Conservation (phyloP, 164 flowering plant genomes). For the Stephania yunnanensis region DNA sequence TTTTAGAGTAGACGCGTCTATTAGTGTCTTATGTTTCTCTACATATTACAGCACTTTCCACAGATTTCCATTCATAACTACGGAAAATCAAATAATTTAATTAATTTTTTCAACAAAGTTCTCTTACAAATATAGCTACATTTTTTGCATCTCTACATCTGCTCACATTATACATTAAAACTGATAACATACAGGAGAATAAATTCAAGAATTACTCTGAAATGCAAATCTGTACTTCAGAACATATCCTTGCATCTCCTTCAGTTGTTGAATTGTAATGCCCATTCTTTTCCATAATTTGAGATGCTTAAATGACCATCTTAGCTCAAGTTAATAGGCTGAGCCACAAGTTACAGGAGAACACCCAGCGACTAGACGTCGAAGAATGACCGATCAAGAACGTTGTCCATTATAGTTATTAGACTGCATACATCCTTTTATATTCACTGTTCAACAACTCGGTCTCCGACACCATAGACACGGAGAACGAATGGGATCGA, state of each 20-base stretch:
- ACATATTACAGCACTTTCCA: too few species aligned
- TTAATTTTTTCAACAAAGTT: too few species aligned
- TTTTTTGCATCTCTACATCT: not conserved
- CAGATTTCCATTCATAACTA: too few species aligned
- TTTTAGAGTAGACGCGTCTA: too few species aligned
- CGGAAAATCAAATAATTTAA: too few species aligned
- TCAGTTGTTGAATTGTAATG: not conserved
- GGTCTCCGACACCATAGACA: constrained; percentile 59
- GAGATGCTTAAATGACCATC: not conserved
- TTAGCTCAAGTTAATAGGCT: constrained; percentile 6
- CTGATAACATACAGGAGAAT: not conserved
- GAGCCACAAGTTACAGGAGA: not conserved
- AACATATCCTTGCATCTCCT: not conserved
- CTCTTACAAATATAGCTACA: too few species aligned
- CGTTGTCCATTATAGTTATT: constrained; percentile 3
- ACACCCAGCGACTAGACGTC: not conserved
- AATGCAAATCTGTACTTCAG: not conserved
- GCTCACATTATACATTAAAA: not conserved
- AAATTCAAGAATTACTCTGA: not conserved
- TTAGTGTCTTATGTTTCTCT: too few species aligned
- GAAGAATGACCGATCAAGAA: not conserved
- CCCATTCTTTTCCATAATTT: not conserved
- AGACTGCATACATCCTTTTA: constrained; percentile 89
- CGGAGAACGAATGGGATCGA: constrained; percentile 53
- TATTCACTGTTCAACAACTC: constrained; percentile 63